phyloP scores from a whole-genome alignment of 164 flowering plant genomes.

The Taxillus chinensis region DNA sequence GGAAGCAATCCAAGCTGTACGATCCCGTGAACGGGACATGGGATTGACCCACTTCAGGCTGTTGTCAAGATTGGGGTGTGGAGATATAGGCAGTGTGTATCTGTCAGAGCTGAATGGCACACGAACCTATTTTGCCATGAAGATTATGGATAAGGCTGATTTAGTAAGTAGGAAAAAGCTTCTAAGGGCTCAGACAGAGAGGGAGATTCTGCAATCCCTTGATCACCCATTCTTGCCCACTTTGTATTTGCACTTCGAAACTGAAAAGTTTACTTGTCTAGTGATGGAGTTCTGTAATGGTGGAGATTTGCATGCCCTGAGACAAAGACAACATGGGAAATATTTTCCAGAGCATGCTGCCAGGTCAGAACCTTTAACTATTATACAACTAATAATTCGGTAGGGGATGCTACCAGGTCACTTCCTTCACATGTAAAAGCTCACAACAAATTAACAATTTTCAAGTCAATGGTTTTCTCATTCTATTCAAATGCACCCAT shows the following conservation, averaged over 20 bases:
- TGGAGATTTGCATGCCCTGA: slow-evolving; percentile 75
- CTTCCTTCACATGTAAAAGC: too few species aligned
- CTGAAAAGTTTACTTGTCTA: slow-evolving; percentile 65
- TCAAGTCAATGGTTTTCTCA: too few species aligned
- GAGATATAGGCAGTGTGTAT: slow-evolving; percentile 80
- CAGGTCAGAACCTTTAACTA: slow-evolving; percentile 26
- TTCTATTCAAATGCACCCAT: too few species aligned
- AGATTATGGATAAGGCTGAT: slow-evolving; percentile 74
- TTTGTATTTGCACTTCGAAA: slow-evolving; percentile 74
- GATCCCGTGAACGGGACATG: slow-evolving; percentile 44
- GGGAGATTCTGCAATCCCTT: slow-evolving; percentile 73
- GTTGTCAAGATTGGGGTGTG: slow-evolving; percentile 59
- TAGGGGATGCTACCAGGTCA: too few species aligned
- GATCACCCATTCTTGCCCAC: slow-evolving; percentile 92
- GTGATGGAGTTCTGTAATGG: slow-evolving; percentile 95
- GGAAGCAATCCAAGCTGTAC: slow-evolving; percentile 68
- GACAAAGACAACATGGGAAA: slow-evolving; percentile 82
- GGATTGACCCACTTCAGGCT: slow-evolving; percentile 56
- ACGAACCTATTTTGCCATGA: slow-evolving; percentile 57
- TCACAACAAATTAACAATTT: too few species aligned
- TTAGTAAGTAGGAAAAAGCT: slow-evolving; percentile 69
- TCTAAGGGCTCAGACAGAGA: slow-evolving; percentile 78
- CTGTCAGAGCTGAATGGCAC: slow-evolving; percentile 66
- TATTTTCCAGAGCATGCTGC: slow-evolving; percentile 79
- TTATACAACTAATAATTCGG: too few species aligned